Evolutionary conservation across 257 asterid species (phyloP).

Genomic region (Solanum appendiculatum): DNA sequence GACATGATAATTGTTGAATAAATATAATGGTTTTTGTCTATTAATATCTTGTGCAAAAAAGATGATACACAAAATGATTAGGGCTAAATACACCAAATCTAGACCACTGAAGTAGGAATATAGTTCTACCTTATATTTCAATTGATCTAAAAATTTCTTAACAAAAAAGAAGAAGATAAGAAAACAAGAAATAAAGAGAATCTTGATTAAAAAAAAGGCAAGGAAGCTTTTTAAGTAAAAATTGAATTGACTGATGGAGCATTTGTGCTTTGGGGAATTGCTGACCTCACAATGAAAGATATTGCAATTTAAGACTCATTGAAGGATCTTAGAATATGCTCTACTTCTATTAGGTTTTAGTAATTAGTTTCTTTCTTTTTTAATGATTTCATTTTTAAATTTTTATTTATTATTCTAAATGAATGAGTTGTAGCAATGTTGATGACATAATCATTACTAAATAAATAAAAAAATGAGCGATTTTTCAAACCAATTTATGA

Average conservation of each 20-base stretch:
- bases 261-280: constrained; percentile 12
- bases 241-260: neutral
- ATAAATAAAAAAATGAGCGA: too few species aligned
- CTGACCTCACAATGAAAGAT: constrained; percentile 21
- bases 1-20: too few species aligned
- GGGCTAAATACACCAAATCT: neutral
- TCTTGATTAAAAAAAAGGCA: too few species aligned
- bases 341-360: constrained; percentile 20
- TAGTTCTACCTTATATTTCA: neutral
- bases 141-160: neutral
- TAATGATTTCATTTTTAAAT: neutral
- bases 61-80: neutral
- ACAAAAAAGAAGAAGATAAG: too few species aligned
- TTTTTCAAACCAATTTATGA: neutral
- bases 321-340: constrained; percentile 25
- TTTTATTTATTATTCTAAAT: neutral
- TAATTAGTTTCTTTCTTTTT: neutral
- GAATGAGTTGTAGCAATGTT: too few species aligned
- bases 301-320: constrained; percentile 35
- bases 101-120: neutral
- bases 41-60: neutral
- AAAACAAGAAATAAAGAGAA: too few species aligned
- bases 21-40: too few species aligned
- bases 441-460: too few species aligned
- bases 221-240: neutral